These are phyloP conservation scores for Schoenoplectus tabernaemontani DNA, from an alignment of 202 grass and related monocot genomes.

Conservation along the genomic window DNA sequence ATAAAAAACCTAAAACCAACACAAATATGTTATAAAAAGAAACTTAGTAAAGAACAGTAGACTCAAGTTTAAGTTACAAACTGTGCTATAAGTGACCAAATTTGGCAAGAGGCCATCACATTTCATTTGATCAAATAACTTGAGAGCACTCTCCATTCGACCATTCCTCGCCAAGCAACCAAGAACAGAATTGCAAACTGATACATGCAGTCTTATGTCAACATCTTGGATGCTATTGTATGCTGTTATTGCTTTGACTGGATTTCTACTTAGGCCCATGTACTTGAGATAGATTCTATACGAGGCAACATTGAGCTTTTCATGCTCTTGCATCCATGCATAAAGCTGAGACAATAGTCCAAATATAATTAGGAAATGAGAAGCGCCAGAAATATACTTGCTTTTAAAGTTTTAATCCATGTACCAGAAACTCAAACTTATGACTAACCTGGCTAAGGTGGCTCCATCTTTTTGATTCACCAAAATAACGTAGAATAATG, in stretches of 20 bases:
- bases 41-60: neutral
- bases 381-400: neutral
- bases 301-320: slow-evolving; percentile 55
- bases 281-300: slow-evolving; percentile 94
- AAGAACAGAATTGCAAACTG: slow-evolving; percentile 82
- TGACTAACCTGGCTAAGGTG: slow-evolving; percentile 56
- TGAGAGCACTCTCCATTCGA: slow-evolving; percentile 61
- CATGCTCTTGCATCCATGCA: slow-evolving; percentile 59
- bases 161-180: slow-evolving; percentile 83
- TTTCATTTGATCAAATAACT: slow-evolving; percentile 79
- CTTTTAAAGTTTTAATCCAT: neutral
- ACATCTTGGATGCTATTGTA: slow-evolving; percentile 51
- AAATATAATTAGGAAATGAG: neutral
- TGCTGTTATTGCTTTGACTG: slow-evolving; percentile 41
- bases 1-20: neutral
- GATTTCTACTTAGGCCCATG: slow-evolving; percentile 59
- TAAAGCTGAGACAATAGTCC: slow-evolving; percentile 53
- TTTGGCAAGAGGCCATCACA: slow-evolving; percentile 69
- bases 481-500: slow-evolving; percentile 67
- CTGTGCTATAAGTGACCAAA: slow-evolving; percentile 84
- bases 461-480: slow-evolving; percentile 53
- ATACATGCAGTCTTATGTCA: slow-evolving; percentile 41
- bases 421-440: neutral
- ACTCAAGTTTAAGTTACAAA: slow-evolving; percentile 33
- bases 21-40: neutral